These are phyloP conservation scores for Parietichytrium sp. DNA, from an alignment of 108 stramenopile species.

Conservation along the genomic window DNA sequence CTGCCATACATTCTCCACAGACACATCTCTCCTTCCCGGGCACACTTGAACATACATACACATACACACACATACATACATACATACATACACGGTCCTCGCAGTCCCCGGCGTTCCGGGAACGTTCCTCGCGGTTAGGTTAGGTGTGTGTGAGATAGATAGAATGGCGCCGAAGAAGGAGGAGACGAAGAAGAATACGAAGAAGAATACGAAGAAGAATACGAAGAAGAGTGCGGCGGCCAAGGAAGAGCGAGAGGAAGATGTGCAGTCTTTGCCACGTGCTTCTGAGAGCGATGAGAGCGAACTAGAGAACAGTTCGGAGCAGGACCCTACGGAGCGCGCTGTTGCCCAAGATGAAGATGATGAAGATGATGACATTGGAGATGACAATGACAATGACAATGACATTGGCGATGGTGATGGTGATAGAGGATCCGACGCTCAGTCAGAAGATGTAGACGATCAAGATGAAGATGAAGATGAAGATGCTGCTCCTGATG, in stretches of 20 bases:
- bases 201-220: neutral
- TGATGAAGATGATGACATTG: neutral
- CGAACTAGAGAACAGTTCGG: neutral
- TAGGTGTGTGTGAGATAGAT: too few species aligned
- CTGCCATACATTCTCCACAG: neutral
- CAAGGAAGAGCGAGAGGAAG: neutral
- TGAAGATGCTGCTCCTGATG: constrained; percentile 38
- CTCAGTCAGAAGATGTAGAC: constrained; percentile 24
- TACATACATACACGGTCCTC: too few species aligned
- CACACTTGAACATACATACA: too few species aligned
- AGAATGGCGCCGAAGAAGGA: neutral
- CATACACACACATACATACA: too few species aligned
- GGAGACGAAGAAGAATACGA: neutral
- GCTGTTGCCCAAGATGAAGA: constrained; percentile 24
- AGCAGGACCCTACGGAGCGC: neutral
- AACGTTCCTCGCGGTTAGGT: too few species aligned
- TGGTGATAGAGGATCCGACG: constrained; percentile 32
- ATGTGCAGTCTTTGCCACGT: neutral
- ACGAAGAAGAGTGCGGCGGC: neutral
- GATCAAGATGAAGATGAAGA: constrained; percentile 45
- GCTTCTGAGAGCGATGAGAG: neutral
- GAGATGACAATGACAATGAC: neutral
- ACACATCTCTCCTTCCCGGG: neutral
- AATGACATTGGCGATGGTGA: neutral
- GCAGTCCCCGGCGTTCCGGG: too few species aligned